These are phyloP conservation scores for Aurinia saxatilis DNA, from an alignment of 345 rosid genomes.

Conservation along the genomic window DNA sequence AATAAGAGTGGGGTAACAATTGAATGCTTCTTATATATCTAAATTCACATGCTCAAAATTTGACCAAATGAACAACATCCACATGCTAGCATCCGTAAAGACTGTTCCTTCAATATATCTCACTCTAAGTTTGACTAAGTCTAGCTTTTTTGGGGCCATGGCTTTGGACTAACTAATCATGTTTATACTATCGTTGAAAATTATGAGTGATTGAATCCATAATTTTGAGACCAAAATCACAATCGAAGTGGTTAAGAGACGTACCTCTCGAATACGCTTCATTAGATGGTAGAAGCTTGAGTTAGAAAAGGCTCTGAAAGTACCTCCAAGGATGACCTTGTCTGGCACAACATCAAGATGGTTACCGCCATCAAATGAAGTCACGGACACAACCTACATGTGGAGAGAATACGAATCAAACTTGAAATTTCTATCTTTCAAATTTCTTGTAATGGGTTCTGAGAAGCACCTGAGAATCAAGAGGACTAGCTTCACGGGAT, in stretches of 20 bases:
- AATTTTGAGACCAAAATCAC: neutral
- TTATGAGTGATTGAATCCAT: neutral
- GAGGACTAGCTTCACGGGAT: slow-evolving; percentile 81
- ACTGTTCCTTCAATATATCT: too few species aligned
- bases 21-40: too few species aligned
- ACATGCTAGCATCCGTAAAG: too few species aligned
- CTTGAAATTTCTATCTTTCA: neutral
- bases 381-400: slow-evolving; percentile 72
- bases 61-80: too few species aligned
- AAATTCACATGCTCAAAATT: too few species aligned
- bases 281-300: slow-evolving; percentile 59
- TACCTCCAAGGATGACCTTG: slow-evolving; percentile 58
- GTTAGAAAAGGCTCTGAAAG: slow-evolving; percentile 78
- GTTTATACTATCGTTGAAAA: neutral
- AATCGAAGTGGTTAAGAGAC: neutral
- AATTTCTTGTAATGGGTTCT: neutral
- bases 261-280: slow-evolving; percentile 64
- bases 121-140: too few species aligned
- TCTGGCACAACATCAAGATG: slow-evolving; percentile 43
- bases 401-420: neutral
- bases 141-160: too few species aligned
- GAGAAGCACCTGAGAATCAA: slow-evolving; percentile 60
- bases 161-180: neutral
- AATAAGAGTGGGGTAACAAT: too few species aligned
- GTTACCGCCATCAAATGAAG: slow-evolving; percentile 58